phyloP scores from a whole-genome alignment of 495 filamentous ascomycete species.

The Poronia punctata region DNA sequence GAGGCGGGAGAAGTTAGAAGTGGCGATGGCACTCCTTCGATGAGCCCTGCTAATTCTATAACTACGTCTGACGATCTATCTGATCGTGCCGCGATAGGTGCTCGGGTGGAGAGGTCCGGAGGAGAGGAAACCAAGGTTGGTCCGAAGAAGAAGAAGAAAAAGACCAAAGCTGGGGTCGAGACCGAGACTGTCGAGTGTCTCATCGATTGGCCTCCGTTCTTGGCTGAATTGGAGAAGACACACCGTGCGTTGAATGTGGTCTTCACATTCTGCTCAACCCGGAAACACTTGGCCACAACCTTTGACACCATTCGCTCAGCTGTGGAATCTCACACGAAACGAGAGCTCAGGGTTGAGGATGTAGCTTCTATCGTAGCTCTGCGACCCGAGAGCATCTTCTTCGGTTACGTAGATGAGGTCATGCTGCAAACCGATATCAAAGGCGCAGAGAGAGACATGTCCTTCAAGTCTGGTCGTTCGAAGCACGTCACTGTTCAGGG shows the following conservation, averaged over 20 bases:
- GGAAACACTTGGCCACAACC: slow-evolving; percentile 85
- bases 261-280: slow-evolving; percentile 88
- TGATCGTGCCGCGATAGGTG: no score
- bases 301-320: slow-evolving; percentile 80
- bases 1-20: not conserved
- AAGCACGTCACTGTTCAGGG: slow-evolving; percentile 31
- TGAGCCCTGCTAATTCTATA: not conserved
- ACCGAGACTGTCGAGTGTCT: slow-evolving; percentile 11
- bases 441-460: slow-evolving; percentile 52
- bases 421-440: slow-evolving; percentile 70
- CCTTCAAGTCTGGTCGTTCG: slow-evolving; percentile 38
- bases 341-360: slow-evolving; percentile 63
- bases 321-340: slow-evolving; percentile 76
- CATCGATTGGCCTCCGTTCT: slow-evolving; percentile 63
- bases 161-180: not conserved
- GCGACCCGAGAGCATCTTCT: slow-evolving; percentile 67
- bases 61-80: no score
- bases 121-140: no score
- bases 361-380: slow-evolving; percentile 75
- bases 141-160: slow-evolving; percentile 16
- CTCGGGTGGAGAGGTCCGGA: no score
- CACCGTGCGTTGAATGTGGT: slow-evolving; percentile 85
- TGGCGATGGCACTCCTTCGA: not conserved
- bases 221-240: slow-evolving; percentile 65
- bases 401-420: slow-evolving; percentile 80